Evolutionary conservation across 768 basidiomycete species (phyloP).

Genomic region (Boletus sp.): DNA sequence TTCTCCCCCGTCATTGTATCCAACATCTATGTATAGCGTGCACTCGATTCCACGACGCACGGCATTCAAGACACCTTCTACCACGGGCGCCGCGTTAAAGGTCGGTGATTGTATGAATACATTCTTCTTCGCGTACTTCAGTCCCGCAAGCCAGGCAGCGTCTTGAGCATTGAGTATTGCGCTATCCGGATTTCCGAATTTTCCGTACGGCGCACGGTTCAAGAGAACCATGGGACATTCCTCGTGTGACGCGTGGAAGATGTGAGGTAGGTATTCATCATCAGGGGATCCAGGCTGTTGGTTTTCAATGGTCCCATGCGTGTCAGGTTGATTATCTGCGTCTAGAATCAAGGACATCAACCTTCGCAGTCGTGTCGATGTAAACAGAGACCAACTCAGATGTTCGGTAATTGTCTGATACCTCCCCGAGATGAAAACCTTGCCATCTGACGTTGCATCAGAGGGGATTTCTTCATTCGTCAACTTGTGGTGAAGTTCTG

Average conservation of each 20-base stretch:
- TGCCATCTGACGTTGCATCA: slow-evolving; percentile 8
- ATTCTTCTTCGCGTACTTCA: slow-evolving; percentile 55
- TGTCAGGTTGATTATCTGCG: slow-evolving; percentile 36
- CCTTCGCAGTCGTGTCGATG: not conserved
- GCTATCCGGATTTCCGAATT: slow-evolving; percentile 41
- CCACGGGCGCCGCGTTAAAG: slow-evolving; percentile 63
- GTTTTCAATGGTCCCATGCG: slow-evolving; percentile 29
- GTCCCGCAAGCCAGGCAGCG: slow-evolving; percentile 63
- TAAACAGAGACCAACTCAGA: slow-evolving; percentile 30
- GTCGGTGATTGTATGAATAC: slow-evolving; percentile 79
- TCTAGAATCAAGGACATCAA: slow-evolving; percentile 24
- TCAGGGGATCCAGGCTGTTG: slow-evolving; percentile 24
- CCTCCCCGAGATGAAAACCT: slow-evolving; percentile 29
- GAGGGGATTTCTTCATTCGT: slow-evolving; percentile 10
- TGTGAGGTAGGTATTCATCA: slow-evolving; percentile 62
- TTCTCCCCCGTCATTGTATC: slow-evolving; percentile 57
- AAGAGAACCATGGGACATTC: slow-evolving; percentile 66
- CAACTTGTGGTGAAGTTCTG: slow-evolving; percentile 25
- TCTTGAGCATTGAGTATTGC: slow-evolving; percentile 58
- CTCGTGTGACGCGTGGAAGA: slow-evolving; percentile 54
- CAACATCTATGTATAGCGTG: slow-evolving; percentile 59
- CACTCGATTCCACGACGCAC: slow-evolving; percentile 61
- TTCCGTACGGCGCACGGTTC: slow-evolving; percentile 60
- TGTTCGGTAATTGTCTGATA: slow-evolving; percentile 41
- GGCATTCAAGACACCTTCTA: slow-evolving; percentile 57